phyloP scores from a whole-genome alignment of 305 asterid species.

The Caryopteris hybrid region DNA sequence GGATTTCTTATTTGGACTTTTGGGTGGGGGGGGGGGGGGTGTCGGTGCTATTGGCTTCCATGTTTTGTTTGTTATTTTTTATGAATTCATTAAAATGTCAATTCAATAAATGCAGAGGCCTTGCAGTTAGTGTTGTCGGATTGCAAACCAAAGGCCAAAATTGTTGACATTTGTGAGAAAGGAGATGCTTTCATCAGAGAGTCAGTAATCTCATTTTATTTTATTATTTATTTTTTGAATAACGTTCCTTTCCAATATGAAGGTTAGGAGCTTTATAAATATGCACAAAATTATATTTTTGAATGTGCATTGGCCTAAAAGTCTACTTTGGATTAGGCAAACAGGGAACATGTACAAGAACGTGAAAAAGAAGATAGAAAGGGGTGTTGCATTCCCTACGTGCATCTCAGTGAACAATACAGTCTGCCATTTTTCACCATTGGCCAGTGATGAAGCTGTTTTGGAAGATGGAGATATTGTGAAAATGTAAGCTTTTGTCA shows the following conservation, averaged over 20 bases:
- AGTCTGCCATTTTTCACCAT: conserved; percentile 72
- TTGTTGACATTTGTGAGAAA: conserved; percentile 72
- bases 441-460: conserved; percentile 53
- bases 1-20: background rate
- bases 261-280: background rate
- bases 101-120: conserved; percentile 51
- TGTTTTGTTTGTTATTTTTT: background rate
- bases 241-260: background rate
- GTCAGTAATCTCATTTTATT: conserved; percentile 33
- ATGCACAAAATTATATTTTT: background rate
- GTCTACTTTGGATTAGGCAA: conserved; percentile 32
- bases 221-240: background rate
- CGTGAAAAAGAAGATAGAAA: conserved; percentile 70
- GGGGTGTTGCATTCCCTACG: conserved; percentile 78
- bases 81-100: background rate
- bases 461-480: conserved; percentile 59
- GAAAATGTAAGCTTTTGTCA: conserved; percentile 43
- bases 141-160: conserved; percentile 72
- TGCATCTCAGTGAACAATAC: conserved; percentile 69
- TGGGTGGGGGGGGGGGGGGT: background rate
- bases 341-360: conserved; percentile 78
- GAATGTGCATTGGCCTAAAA: background rate
- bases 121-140: conserved; percentile 58
- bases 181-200: conserved; percentile 62
- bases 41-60: background rate